Evolutionary conservation across 1,139 yeast genomes (phyloP).

Genomic region (Protomyces pachydermus): DNA sequence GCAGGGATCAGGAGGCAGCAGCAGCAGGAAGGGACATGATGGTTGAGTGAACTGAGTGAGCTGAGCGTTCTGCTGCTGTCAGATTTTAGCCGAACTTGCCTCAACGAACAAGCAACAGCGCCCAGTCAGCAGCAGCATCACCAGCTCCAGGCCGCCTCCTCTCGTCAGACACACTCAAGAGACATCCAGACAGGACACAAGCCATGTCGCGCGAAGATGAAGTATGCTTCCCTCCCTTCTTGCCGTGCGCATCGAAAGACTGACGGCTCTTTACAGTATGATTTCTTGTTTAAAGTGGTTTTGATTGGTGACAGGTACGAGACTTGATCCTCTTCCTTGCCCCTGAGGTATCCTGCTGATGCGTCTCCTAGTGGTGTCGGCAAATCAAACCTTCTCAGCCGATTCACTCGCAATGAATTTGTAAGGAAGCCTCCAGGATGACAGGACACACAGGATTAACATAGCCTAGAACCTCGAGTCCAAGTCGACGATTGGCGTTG

Average conservation of each 20-base stretch:
- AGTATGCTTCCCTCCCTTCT: neutral
- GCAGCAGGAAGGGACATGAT: no score
- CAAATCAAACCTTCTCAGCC: conserved; percentile 83
- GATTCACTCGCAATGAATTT: conserved; percentile 94
- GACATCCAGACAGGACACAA: neutral
- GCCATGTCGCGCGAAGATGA: conserved; percentile 26
- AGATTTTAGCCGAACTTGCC: no score
- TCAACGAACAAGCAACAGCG: no score
- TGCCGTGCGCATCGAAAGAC: neutral
- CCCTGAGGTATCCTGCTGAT: neutral
- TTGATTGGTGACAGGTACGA: conserved; percentile 69
- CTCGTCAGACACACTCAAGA: neutral
- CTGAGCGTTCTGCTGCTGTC: no score
- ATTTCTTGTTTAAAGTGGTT: conserved; percentile 49
- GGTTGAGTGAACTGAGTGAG: no score
- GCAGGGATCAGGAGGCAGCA: neutral
- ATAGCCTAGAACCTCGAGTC: conserved; percentile 64
- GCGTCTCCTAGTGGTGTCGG: conserved; percentile 62
- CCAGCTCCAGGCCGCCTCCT: no score
- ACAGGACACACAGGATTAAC: neutral
- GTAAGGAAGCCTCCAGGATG: neutral
- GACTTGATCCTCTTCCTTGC: neutral
- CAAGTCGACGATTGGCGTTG: conserved; percentile 94
- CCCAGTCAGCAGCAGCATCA: no score
- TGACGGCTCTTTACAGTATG: conserved; percentile 20